Percentiles rank a stretch among this genome's conserved stretches.
phyloP scores from a whole-genome alignment of 2,329 filamentous ascomycete species.

The Zymoseptoria brevis region DNA sequence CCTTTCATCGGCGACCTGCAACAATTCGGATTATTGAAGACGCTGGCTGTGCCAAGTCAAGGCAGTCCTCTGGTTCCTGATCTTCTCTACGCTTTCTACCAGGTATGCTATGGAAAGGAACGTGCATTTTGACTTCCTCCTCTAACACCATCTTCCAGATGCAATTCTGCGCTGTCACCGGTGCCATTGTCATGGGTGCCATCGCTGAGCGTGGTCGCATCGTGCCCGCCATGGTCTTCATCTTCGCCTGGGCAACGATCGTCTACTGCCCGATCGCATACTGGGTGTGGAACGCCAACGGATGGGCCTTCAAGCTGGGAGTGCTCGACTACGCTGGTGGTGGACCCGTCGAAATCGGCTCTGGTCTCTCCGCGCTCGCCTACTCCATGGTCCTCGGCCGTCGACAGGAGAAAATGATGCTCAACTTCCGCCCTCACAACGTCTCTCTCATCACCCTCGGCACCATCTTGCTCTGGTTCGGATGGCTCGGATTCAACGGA shows the following conservation, averaged over 20 bases:
- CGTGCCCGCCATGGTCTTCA: slow-evolving; percentile 88
- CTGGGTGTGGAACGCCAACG: slow-evolving; percentile 94
- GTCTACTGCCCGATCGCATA: slow-evolving; percentile 96
- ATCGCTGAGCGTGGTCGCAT: slow-evolving; percentile 91
- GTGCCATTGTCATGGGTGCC: slow-evolving; percentile 81
- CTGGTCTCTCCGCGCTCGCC: slow-evolving; percentile 83
- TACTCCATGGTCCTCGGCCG: slow-evolving; percentile 94
- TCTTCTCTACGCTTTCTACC: slow-evolving; percentile 89
- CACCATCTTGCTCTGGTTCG: slow-evolving; percentile 94
- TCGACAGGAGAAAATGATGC: slow-evolving; percentile 98
- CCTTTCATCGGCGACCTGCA: slow-evolving; percentile 86
- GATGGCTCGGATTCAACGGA: slow-evolving; percentile 98
- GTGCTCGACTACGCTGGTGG: slow-evolving; percentile 95
- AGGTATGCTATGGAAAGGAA: slow-evolving; percentile 45
- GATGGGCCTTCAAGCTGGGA: slow-evolving; percentile 85
- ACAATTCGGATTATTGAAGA: slow-evolving; percentile 82
- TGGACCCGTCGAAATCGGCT: slow-evolving; percentile 93
- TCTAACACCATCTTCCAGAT: slow-evolving; percentile 49
- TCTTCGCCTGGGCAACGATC: slow-evolving; percentile 91
- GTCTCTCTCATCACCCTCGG: slow-evolving; percentile 94
- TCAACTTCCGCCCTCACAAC: slow-evolving; percentile 99
- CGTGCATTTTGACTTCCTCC: not conserved
- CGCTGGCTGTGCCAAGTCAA: slow-evolving; percentile 73
- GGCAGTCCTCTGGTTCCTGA: slow-evolving; percentile 83
- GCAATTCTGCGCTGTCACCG: slow-evolving; percentile 94